A percentile compares a stretch with the other conserved stretches of the same genome.
phyloP scores from a whole-genome alignment of 2,329 filamentous ascomycete species.

The Penicillium crustosum region DNA sequence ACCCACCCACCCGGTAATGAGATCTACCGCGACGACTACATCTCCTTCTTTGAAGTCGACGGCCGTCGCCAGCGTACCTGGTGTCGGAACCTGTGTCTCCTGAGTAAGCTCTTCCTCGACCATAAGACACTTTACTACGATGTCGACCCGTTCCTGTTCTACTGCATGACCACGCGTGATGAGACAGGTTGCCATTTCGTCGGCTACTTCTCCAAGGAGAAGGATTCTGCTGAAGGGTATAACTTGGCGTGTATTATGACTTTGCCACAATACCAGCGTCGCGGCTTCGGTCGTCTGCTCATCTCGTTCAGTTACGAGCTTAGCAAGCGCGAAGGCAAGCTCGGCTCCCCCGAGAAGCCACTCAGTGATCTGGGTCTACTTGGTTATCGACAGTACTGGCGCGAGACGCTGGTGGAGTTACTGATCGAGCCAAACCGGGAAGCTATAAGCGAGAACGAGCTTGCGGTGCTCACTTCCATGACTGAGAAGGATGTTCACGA shows the following conservation, averaged over 20 bases:
- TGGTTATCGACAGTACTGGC: slow-evolving; percentile 97
- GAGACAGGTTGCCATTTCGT: slow-evolving; percentile 93
- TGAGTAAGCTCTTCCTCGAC: slow-evolving; percentile 96
- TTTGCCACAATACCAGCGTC: slow-evolving; percentile 91
- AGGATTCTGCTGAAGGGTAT: slow-evolving; percentile 94
- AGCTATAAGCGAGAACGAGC: slow-evolving; percentile 75
- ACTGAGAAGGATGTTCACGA: slow-evolving; percentile 97
- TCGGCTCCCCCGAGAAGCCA: slow-evolving; percentile 95
- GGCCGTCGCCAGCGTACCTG: slow-evolving; percentile 97
- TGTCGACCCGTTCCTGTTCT: slow-evolving; percentile 95
- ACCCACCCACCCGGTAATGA: slow-evolving; percentile 96
- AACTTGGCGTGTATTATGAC: slow-evolving; percentile 98
- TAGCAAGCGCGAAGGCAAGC: slow-evolving; percentile 89
- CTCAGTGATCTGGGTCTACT: slow-evolving; percentile 89
- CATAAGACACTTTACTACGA: slow-evolving; percentile 99
- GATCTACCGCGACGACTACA: slow-evolving; percentile 86
- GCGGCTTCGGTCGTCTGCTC: slow-evolving; percentile 86
- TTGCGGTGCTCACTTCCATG: slow-evolving; percentile 81
- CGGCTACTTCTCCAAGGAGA: slow-evolving; percentile 99
- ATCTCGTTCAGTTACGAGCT: slow-evolving; percentile 98
- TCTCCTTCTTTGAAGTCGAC: slow-evolving; percentile 97
- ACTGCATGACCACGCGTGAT: slow-evolving; percentile 93
- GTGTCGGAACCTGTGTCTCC: slow-evolving; percentile 92
- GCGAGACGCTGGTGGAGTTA: slow-evolving; percentile 86
- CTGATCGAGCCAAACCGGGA: slow-evolving; percentile 70